Evolutionary conservation across 2,329 filamentous ascomycete genomes (phyloP).

Genomic region (Xylaria sp.): DNA sequence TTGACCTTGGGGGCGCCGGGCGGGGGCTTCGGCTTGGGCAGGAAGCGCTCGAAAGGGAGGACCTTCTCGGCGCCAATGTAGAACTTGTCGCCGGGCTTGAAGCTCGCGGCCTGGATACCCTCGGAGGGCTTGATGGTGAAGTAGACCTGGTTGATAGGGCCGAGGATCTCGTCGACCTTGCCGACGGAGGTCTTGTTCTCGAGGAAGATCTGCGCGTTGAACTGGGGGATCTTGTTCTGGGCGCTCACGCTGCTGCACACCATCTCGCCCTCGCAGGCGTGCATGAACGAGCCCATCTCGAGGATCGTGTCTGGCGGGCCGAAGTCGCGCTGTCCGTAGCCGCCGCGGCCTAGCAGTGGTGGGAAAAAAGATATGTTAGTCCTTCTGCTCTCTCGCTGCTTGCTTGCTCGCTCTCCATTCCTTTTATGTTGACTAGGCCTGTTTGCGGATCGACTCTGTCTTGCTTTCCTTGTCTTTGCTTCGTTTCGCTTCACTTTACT

Average conservation of each 20-base stretch:
- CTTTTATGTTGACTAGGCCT: not conserved
- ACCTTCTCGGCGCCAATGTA: conserved; percentile 96
- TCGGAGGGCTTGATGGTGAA: conserved; percentile 98
- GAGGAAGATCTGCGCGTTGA: conserved; percentile 98
- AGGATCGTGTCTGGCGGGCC: conserved; percentile 50
- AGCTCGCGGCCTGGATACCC: conserved; percentile 92
- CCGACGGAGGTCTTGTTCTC: conserved; percentile 97
- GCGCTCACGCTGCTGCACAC: conserved; percentile 94
- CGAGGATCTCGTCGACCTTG: conserved; percentile 98
- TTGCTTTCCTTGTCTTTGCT: too few species aligned
- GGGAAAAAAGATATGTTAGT: conserved; percentile 5
- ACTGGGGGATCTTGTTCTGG: conserved; percentile 85
- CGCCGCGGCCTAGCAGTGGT: conserved; percentile 46
- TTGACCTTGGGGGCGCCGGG: conserved; percentile 71
- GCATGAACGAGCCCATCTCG: conserved; percentile 94
- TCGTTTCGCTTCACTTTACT: conserved; percentile 6
- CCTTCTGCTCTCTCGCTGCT: not conserved
- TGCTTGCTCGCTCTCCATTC: not conserved
- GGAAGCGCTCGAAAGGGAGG: conserved; percentile 92
- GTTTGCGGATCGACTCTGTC: too few species aligned
- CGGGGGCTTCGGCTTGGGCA: conserved; percentile 87
- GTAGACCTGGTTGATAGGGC: conserved; percentile 96
- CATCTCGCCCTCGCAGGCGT: conserved; percentile 97
- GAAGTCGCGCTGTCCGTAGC: conserved; percentile 49
- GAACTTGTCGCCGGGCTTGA: conserved; percentile 97